Evolutionary conservation across 441 rosid species (phyloP).

Genomic region (Populus trichocarpa): DNA sequence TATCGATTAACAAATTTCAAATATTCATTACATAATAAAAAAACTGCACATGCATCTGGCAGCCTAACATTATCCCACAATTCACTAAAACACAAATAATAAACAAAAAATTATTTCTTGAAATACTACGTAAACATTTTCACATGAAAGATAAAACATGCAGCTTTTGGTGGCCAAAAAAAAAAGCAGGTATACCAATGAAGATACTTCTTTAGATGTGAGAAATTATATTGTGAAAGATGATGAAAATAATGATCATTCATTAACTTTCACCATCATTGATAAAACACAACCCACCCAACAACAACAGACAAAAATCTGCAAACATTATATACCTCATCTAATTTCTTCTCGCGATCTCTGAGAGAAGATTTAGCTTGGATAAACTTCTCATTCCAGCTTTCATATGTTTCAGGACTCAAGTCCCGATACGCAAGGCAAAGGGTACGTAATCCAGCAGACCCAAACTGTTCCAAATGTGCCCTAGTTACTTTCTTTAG

Average conservation of each 20-base stretch:
- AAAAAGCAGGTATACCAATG: background rate
- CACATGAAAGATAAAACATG: background rate
- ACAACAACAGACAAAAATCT: background rate
- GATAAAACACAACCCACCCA: background rate
- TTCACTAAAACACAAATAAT: background rate
- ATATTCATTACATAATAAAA: background rate
- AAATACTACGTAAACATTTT: background rate
- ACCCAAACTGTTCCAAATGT: conserved; percentile 85
- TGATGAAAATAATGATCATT: background rate
- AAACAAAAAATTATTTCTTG: background rate
- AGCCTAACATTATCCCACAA: background rate
- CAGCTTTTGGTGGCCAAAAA: background rate
- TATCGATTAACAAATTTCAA: conserved; percentile 1
- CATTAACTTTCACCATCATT: background rate
- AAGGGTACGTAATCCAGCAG: conserved; percentile 98
- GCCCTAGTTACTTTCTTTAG: conserved; percentile 63
- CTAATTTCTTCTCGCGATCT: conserved; percentile 97
- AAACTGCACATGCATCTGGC: background rate
- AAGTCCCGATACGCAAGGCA: conserved; percentile 92
- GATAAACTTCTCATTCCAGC: conserved; percentile 98
- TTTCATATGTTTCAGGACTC: conserved; percentile 72
- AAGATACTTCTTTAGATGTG: background rate
- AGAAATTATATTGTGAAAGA: background rate
- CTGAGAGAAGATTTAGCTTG: conserved; percentile 96
- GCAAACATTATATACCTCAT: conserved; percentile 62